These are phyloP conservation scores for Fragaria ananassa DNA, from an alignment of 306 rosid genomes.

Conservation along the genomic window DNA sequence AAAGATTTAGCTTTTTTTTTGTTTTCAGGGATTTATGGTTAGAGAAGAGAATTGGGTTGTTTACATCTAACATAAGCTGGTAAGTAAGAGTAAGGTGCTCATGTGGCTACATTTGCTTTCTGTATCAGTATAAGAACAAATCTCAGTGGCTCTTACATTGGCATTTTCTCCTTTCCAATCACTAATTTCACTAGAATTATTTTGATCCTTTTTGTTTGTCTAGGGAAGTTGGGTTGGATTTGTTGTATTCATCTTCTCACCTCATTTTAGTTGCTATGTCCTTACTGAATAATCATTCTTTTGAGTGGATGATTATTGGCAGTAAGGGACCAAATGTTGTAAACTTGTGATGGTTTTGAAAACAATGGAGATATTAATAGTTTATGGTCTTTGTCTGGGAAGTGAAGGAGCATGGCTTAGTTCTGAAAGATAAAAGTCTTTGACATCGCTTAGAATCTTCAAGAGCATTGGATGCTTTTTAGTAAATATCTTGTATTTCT, in stretches of 20 bases:
- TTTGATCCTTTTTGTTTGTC: neutral
- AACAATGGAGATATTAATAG: neutral
- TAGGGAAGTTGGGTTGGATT: neutral
- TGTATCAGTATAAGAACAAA: neutral
- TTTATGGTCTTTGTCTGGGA: neutral
- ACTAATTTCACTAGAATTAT: neutral
- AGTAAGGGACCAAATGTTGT: neutral
- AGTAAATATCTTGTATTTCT: neutral
- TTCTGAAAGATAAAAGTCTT: neutral
- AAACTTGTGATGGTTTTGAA: neutral
- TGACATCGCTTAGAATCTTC: neutral
- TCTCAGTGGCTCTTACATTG: neutral
- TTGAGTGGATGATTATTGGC: neutral
- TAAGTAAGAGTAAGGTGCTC: neutral
- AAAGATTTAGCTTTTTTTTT: neutral
- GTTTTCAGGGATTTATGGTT: conserved; percentile 9
- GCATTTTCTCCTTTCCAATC: neutral
- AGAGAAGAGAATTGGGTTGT: conserved; percentile 5
- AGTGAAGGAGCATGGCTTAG: neutral
- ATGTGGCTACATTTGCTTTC: neutral
- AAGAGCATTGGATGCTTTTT: neutral
- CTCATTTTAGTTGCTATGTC: neutral
- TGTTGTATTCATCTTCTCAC: neutral
- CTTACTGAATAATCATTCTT: too few species aligned
- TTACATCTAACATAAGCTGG: neutral